Evolutionary conservation across 208 protist species (phyloP).

Genomic region (Leishmania martiniquensis): DNA sequence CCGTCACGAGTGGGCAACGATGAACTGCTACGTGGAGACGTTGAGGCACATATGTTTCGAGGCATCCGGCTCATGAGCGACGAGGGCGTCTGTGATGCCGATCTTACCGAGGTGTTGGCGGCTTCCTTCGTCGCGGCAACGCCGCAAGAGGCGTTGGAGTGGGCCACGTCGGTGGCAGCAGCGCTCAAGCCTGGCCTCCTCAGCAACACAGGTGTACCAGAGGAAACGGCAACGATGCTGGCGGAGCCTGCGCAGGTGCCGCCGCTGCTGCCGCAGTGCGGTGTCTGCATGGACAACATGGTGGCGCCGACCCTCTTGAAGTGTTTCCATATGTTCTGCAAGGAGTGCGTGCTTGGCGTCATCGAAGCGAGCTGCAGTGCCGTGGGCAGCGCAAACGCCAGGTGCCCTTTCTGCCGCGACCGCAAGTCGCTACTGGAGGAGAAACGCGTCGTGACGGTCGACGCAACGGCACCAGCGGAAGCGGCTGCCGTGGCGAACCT

Average conservation of each 20-base stretch:
- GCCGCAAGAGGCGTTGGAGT: slow-evolving; percentile 38
- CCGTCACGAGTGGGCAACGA: slow-evolving; percentile 24
- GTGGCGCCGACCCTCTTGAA: slow-evolving; percentile 42
- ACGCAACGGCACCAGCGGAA: neutral
- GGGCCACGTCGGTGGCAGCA: slow-evolving; percentile 20
- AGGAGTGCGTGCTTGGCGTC: slow-evolving; percentile 52
- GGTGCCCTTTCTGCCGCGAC: slow-evolving; percentile 52
- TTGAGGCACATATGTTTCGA: slow-evolving; percentile 12
- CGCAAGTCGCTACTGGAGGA: slow-evolving; percentile 33
- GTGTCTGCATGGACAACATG: slow-evolving; percentile 57
- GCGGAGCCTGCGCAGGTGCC: slow-evolving; percentile 36
- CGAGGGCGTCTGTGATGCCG: neutral
- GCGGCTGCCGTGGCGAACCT: neutral
- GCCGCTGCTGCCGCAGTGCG: slow-evolving; percentile 43
- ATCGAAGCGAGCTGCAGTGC: slow-evolving; percentile 35
- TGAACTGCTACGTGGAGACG: slow-evolving; percentile 20
- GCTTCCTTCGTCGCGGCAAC: slow-evolving; percentile 36
- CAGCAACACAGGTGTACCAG: slow-evolving; percentile 14
- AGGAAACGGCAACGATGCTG: slow-evolving; percentile 35
- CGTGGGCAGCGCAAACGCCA: slow-evolving; percentile 29
- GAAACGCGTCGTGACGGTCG: slow-evolving; percentile 23
- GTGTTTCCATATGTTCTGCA: slow-evolving; percentile 70
- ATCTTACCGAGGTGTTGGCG: slow-evolving; percentile 13
- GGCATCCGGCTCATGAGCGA: slow-evolving; percentile 1
- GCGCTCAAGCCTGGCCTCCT: neutral